phyloP scores from a whole-genome alignment of 2,329 filamentous ascomycete genomes.

The Pestalotiopsis sp. region DNA sequence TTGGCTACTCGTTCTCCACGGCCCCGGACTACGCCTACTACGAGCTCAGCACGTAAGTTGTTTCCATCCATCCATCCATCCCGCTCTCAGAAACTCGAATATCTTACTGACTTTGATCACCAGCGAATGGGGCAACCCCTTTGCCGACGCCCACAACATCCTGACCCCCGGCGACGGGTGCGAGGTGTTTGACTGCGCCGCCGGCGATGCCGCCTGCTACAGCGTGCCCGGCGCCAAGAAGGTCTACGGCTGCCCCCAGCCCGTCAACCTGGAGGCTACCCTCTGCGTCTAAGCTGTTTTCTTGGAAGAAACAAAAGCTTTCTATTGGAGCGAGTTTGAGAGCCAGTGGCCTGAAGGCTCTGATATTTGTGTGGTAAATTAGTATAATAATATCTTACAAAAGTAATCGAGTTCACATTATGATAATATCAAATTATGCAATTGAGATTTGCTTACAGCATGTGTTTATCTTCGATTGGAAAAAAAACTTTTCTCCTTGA shows the following conservation, averaged over 20 bases:
- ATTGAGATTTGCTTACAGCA: neutral
- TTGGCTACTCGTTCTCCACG: constrained; percentile 41
- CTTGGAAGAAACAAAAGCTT: too few relatives aligned
- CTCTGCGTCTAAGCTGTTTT: constrained; percentile 24
- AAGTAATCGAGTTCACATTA: neutral
- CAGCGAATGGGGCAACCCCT: constrained; percentile 42
- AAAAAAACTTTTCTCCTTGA: too few relatives aligned
- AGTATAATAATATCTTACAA: neutral
- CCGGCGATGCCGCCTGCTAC: constrained; percentile 39
- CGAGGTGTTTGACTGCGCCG: constrained; percentile 38
- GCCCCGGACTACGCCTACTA: constrained; percentile 42
- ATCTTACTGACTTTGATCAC: neutral
- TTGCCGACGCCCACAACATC: constrained; percentile 35
- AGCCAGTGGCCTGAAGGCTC: neutral
- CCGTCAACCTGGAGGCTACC: constrained; percentile 36
- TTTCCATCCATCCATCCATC: too few relatives aligned
- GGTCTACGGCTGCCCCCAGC: constrained; percentile 42
- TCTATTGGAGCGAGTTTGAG: neutral
- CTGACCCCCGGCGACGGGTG: constrained; percentile 39
- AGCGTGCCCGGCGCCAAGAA: constrained; percentile 38
- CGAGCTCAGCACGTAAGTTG: constrained; percentile 37
- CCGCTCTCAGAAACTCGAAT: too few relatives aligned
- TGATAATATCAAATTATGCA: too few relatives aligned
- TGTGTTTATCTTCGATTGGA: neutral
- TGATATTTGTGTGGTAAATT: neutral